Evolutionary conservation across 2,329 filamentous ascomycete genomes (phyloP).

Genomic region (Pseudonectria buxi): DNA sequence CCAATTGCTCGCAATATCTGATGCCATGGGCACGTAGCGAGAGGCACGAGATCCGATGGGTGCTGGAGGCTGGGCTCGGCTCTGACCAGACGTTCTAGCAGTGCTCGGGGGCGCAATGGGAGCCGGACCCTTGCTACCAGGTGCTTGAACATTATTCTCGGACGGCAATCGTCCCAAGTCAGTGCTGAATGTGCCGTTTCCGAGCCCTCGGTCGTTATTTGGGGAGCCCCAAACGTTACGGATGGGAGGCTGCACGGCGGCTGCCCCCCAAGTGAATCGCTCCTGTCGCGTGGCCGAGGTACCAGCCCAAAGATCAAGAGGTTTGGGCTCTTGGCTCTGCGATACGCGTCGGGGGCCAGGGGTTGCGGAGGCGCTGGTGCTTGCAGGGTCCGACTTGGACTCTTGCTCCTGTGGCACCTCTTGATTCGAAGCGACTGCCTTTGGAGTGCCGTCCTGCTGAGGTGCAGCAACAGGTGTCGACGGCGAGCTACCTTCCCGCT

Average conservation of each 20-base stretch:
- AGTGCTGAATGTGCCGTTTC: constrained; percentile 69
- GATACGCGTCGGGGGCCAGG: constrained; percentile 23
- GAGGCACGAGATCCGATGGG: constrained; percentile 27
- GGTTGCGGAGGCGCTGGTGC: constrained; percentile 9
- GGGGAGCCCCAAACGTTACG: constrained; percentile 70
- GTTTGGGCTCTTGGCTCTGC: constrained; percentile 27
- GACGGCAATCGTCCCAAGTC: constrained; percentile 43
- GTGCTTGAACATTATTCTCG: constrained; percentile 30
- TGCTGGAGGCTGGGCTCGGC: constrained; percentile 23
- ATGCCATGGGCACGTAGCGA: constrained; percentile 21
- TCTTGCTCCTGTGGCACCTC: constrained; percentile 8
- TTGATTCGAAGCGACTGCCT: constrained; percentile 1
- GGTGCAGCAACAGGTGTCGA: constrained; percentile 7
- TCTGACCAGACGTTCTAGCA: constrained; percentile 18
- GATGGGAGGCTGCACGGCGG: constrained; percentile 35
- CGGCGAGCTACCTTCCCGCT: constrained; percentile 18
- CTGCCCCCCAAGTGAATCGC: constrained; percentile 44
- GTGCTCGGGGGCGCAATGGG: constrained; percentile 36
- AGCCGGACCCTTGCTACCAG: constrained; percentile 35
- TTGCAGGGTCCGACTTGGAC: constrained; percentile 10
- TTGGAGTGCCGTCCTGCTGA: constrained; percentile 11
- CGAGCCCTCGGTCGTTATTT: constrained; percentile 63
- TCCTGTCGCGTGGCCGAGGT: constrained; percentile 36
- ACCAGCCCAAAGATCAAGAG: constrained; percentile 32
- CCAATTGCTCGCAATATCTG: constrained; percentile 36